A percentile compares a stretch with the other conserved stretches of the same genome.
Conservation (phyloP, 2,329 filamentous ascomycete species). For the Dothistroma pini region DNA sequence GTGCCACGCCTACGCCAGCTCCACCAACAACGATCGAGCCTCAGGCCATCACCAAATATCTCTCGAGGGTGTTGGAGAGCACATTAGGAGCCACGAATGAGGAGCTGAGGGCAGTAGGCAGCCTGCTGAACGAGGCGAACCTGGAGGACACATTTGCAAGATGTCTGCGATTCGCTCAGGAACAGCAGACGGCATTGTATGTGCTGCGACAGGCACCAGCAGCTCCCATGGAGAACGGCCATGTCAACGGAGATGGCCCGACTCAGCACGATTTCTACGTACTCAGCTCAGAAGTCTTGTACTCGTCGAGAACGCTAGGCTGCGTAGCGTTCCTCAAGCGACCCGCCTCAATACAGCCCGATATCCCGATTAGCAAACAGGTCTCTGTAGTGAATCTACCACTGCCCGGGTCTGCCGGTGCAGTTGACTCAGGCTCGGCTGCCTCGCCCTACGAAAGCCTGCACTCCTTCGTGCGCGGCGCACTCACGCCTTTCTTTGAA, state of each 20-base stretch:
- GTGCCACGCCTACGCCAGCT: slow-evolving; percentile 27
- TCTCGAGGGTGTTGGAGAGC: slow-evolving; percentile 47
- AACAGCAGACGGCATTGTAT: slow-evolving; percentile 83
- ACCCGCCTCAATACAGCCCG: slow-evolving; percentile 79
- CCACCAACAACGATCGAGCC: slow-evolving; percentile 40
- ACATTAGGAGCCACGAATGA: slow-evolving; percentile 55
- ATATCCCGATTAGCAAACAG: slow-evolving; percentile 77
- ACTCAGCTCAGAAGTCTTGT: slow-evolving; percentile 76
- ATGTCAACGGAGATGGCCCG: slow-evolving; percentile 31
- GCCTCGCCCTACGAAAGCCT: slow-evolving; percentile 87
- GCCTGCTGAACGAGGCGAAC: slow-evolving; percentile 70
- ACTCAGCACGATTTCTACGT: slow-evolving; percentile 63
- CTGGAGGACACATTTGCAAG: slow-evolving; percentile 78
- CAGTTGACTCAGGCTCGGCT: slow-evolving; percentile 44
- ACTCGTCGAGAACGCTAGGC: slow-evolving; percentile 72
- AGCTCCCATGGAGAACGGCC: slow-evolving; percentile 48
- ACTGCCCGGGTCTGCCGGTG: slow-evolving; percentile 66
- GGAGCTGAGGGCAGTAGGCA: slow-evolving; percentile 77
- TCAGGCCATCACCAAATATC: slow-evolving; percentile 47
- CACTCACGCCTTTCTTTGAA: slow-evolving; percentile 94
- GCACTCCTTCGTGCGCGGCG: slow-evolving; percentile 86
- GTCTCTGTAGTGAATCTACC: slow-evolving; percentile 92
- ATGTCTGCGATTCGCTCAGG: slow-evolving; percentile 84
- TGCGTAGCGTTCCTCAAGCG: slow-evolving; percentile 90
- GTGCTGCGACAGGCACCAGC: slow-evolving; percentile 73